A percentile compares a stretch with the other conserved stretches of the same genome.
These are phyloP conservation scores for Apiotrichum porosum DNA, from an alignment of 1,284 basidiomycete species.

Conservation along the genomic window DNA sequence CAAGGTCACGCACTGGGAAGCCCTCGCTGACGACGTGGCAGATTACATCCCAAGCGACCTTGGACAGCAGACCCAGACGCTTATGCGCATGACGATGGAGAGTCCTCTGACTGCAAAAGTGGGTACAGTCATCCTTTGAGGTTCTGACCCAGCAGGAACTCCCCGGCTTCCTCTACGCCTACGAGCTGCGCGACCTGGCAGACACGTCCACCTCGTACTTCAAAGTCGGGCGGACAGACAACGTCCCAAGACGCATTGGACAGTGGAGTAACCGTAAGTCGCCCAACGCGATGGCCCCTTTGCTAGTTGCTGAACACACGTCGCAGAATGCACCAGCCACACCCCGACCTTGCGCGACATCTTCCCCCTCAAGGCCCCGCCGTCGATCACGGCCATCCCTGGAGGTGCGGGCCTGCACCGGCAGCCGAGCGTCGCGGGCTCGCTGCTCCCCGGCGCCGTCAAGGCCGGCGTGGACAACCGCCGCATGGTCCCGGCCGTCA, in stretches of 20 bases:
- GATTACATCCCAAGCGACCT: conserved; percentile 42
- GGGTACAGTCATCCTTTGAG: neutral
- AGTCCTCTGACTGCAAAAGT: conserved; percentile 40
- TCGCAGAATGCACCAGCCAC: conserved; percentile 38
- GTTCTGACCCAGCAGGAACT: conserved; percentile 28
- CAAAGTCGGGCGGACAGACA: conserved; percentile 48
- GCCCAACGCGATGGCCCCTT: conserved; percentile 4
- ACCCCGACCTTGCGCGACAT: conserved; percentile 43
- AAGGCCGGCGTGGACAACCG: conserved; percentile 11
- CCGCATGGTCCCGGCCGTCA: conserved; percentile 29
- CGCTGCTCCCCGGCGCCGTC: conserved; percentile 36
- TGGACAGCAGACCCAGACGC: conserved; percentile 44
- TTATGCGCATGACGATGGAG: conserved; percentile 48
- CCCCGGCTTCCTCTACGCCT: conserved; percentile 46
- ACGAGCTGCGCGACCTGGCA: conserved; percentile 42
- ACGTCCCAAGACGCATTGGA: conserved; percentile 44
- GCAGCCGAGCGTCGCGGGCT: conserved; percentile 9
- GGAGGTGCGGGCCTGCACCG: neutral
- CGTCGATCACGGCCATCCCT: neutral
- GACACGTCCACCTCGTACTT: conserved; percentile 31
- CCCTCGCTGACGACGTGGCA: too few species aligned
- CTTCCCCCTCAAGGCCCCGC: conserved; percentile 30
- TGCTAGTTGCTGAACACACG: neutral
- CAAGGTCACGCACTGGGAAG: too few species aligned
- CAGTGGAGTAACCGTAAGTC: conserved; percentile 42